phyloP scores from a whole-genome alignment of 2,329 filamentous ascomycete genomes.

The Neonectria magnoliae region DNA sequence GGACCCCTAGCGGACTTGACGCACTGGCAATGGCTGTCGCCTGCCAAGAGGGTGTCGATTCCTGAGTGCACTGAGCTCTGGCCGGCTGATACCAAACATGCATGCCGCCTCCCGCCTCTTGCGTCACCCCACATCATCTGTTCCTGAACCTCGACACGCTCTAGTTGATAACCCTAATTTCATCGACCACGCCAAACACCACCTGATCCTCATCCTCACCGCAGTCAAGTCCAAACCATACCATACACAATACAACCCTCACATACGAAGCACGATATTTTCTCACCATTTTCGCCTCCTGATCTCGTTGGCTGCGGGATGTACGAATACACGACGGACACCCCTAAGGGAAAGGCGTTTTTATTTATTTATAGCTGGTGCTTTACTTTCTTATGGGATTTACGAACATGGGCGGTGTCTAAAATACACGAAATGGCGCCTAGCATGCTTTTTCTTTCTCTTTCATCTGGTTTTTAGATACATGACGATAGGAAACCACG shows the following conservation, averaged over 20 bases:
- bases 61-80: conserved; percentile 25
- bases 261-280: conserved; percentile 23
- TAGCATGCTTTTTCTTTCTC: conserved; percentile 25
- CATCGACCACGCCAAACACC: conserved; percentile 3
- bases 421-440: conserved; percentile 40
- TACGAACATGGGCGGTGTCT: conserved; percentile 33
- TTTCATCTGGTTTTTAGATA: conserved; percentile 38
- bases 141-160: conserved; percentile 16
- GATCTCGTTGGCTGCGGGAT: conserved; percentile 30
- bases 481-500: conserved; percentile 34
- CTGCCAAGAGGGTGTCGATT: conserved; percentile 55
- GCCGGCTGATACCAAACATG: conserved; percentile 3
- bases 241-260: conserved; percentile 11
- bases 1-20: conserved; percentile 63
- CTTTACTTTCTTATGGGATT: conserved; percentile 25
- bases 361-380: conserved; percentile 14
- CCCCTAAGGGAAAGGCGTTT: conserved; percentile 31
- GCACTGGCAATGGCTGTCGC: conserved; percentile 65
- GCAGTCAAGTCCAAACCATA: conserved; percentile 7
- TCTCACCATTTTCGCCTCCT: conserved; percentile 16
- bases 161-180: conserved; percentile 41
- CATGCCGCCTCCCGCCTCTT: neutral
- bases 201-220: conserved; percentile 3
- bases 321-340: conserved; percentile 36
- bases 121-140: conserved; percentile 6